Evolutionary conservation across 805 yeast genomes (phyloP).

Genomic region (Metschnikowia matae): DNA sequence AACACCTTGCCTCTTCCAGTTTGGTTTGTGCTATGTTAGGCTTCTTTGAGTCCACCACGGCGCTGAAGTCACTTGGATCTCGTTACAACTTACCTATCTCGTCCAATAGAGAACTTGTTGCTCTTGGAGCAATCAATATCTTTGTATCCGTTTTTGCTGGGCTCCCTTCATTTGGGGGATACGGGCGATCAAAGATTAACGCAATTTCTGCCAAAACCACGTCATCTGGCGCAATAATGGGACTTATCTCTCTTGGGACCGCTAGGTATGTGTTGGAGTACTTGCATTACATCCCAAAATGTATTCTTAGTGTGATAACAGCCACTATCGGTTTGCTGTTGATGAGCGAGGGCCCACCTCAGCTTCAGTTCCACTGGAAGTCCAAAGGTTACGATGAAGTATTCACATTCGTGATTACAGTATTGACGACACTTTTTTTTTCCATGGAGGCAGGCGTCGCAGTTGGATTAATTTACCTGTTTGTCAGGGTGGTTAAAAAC

Average conservation of each 20-base stretch:
- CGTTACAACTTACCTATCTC: conserved; percentile 69
- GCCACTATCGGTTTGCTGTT: conserved; percentile 61
- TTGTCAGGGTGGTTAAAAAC: conserved; percentile 74
- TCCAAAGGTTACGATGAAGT: conserved; percentile 78
- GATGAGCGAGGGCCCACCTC: conserved; percentile 59
- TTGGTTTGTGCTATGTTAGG: conserved; percentile 82
- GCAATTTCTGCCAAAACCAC: conserved; percentile 82
- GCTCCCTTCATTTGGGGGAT: conserved; percentile 92
- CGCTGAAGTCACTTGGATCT: conserved; percentile 80
- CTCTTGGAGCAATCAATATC: conserved; percentile 75
- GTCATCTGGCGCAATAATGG: conserved; percentile 78
- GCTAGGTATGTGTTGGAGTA: conserved; percentile 55
- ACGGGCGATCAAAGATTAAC: conserved; percentile 88
- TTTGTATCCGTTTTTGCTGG: conserved; percentile 63
- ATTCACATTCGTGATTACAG: conserved; percentile 60
- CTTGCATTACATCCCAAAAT: conserved; percentile 71
- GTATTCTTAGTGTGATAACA: conserved; percentile 76
- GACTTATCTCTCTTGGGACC: conserved; percentile 65
- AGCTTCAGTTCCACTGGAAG: conserved; percentile 64
- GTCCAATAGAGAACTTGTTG: conserved; percentile 86
- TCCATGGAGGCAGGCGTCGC: conserved; percentile 89
- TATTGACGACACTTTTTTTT: conserved; percentile 55
- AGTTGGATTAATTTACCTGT: conserved; percentile 78
- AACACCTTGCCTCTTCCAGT: conserved; percentile 59
- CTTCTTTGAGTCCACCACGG: conserved; percentile 89